Evolutionary conservation across 106 monocot genomes (phyloP).

Genomic region (Cymbidium sinense): DNA sequence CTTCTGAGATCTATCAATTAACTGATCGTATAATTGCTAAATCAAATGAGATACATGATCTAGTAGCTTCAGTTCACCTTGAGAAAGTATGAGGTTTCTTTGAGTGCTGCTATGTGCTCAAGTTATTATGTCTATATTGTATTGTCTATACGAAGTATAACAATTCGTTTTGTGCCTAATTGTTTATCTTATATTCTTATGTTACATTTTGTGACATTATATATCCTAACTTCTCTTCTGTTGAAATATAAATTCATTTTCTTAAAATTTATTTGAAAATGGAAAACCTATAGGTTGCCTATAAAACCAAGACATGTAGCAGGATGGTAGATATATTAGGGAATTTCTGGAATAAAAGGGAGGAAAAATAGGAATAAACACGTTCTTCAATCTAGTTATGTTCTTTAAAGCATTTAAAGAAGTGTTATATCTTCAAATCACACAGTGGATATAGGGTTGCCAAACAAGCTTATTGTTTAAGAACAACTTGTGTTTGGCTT

Average conservation of each 20-base stretch:
- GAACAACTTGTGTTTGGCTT: no score
- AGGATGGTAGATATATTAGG: neutral
- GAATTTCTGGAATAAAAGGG: no score
- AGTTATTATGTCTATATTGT: neutral
- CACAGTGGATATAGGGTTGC: no score
- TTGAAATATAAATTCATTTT: neutral
- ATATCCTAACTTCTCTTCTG: neutral
- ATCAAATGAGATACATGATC: conserved; percentile 69
- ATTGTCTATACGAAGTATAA: neutral
- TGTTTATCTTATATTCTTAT: neutral
- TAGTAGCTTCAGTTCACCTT: conserved; percentile 63
- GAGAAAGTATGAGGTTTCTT: conserved; percentile 47
- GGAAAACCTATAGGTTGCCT: neutral
- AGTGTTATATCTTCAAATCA: no score
- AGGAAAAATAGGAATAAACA: no score
- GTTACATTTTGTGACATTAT: neutral
- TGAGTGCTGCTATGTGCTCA: neutral
- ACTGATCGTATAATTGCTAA: conserved; percentile 60
- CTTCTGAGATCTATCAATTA: conserved; percentile 63
- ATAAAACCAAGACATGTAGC: neutral
- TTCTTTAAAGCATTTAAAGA: no score
- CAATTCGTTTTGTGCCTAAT: neutral
- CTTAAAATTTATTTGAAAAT: neutral
- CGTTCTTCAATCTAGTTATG: no score
- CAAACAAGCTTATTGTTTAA: no score